Base-by-base conservation (phyloP, 2,329 filamentous ascomycete species). In the Stachybotrys chartarum region DNA sequence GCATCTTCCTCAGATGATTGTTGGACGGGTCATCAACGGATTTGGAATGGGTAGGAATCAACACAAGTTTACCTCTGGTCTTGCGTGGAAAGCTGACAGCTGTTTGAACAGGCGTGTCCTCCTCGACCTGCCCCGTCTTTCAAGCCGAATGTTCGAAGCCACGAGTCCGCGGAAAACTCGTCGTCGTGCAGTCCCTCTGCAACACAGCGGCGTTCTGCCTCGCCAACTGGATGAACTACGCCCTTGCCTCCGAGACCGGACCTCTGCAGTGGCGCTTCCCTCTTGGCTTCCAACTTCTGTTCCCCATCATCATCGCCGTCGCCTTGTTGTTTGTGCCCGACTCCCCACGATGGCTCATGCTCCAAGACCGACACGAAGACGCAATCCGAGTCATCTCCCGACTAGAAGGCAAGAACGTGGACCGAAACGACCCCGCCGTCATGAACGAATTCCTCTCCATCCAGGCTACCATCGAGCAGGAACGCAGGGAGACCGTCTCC, bases 151-250 rank as follows among this genome's bases (percentile, higher is more conserved):
- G 63, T 48, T 67, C 64, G 7, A 62, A 61, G 14, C 61, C 72
- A 11, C 63, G 66, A 47, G 64, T 72, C 52, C 68, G 76, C 30
- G 77, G 76, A 5, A 72, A 72, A 51, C 68, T 78, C n/a, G 72
- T 79, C 45, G 74, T 76, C 3, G 69, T 75, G 1, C 73, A 68
- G n/a, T 69, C 67, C 1, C 65, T 68, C 30, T 70, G 70, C 45
- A 75, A 73, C 30, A 75, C 72, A 7, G 61, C 70, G 4, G 73
- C 71, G 11, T 75, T 78, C 44, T 75, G 74, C 18, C 67, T 79
- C 6, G 72, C 76, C 7, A 78, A 77, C 60, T 79, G 76, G 76
- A 68, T 78, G 54, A 73, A 72, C 60, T 77, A 75, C 54, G 70
- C 54, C 10, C 71, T 77, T 4, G 76, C 69, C 53, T 66, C 65